Evolutionary conservation across 106 monocot genomes (phyloP).

Genomic region (Chionographis japonica): DNA sequence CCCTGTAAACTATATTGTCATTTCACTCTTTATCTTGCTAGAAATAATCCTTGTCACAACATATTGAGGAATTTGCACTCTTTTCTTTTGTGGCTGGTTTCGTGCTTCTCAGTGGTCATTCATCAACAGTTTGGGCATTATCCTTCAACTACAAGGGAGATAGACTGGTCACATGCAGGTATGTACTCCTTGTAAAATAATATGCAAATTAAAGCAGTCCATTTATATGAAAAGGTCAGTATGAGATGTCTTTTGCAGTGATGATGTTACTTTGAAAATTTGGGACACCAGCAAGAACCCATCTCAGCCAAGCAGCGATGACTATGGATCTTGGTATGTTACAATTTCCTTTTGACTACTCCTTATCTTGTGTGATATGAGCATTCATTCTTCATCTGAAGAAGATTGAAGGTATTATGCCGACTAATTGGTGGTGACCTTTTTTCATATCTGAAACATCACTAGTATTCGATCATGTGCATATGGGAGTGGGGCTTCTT

Average conservation of each 20-base stretch:
- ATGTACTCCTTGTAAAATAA: not conserved
- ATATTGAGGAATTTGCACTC: not conserved
- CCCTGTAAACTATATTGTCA: too few relatives aligned
- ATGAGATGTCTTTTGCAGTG: conserved; percentile 43
- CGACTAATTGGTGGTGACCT: too few relatives aligned
- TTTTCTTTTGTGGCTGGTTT: not conserved
- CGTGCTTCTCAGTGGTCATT: conserved; percentile 64
- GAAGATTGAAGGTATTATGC: too few relatives aligned
- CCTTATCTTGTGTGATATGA: too few relatives aligned
- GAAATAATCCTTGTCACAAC: too few relatives aligned
- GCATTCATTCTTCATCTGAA: too few relatives aligned
- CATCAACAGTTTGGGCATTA: conserved; percentile 89
- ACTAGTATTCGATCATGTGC: too few relatives aligned
- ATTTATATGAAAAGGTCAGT: not conserved
- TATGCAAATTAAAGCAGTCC: not conserved
- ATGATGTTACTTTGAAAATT: conserved; percentile 88
- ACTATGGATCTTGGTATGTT: conserved; percentile 46
- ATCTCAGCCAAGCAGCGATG: conserved; percentile 28
- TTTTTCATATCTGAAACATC: too few relatives aligned
- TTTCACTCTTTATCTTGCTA: too few relatives aligned
- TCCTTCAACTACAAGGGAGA: conserved; percentile 71
- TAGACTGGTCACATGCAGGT: conserved; percentile 95
- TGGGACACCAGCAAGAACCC: conserved; percentile 59
- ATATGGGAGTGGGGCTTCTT: too few relatives aligned
- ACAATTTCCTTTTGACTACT: conserved; percentile 2